phyloP scores from a whole-genome alignment of 495 filamentous ascomycete species.

The Pseudevernia furfuracea region DNA sequence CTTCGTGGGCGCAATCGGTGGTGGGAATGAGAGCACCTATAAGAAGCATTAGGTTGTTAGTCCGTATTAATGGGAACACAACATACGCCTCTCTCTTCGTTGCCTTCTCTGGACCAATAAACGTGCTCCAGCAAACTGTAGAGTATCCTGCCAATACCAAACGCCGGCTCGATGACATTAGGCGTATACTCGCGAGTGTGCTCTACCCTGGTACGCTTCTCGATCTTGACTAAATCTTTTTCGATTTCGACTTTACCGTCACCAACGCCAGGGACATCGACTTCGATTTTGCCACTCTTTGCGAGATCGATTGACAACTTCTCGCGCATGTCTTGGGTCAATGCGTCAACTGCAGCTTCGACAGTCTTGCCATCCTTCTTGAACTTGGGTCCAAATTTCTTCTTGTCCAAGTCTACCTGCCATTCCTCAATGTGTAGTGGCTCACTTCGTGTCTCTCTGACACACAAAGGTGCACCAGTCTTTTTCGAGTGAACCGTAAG shows the following conservation, averaged over 20 bases:
- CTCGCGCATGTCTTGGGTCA: conserved; percentile 63
- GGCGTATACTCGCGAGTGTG: conserved; percentile 70
- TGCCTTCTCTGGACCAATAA: conserved; percentile 64
- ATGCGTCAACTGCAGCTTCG: conserved; percentile 57
- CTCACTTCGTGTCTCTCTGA: conserved; percentile 58
- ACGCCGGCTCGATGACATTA: conserved; percentile 80
- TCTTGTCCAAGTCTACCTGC: conserved; percentile 70
- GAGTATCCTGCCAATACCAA: conserved; percentile 74
- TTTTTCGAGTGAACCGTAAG: conserved; percentile 70
- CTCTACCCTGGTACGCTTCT: conserved; percentile 60
- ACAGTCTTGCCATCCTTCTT: conserved; percentile 74
- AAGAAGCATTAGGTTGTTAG: conserved; percentile 11
- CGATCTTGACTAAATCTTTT: conserved; percentile 62
- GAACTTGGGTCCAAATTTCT: conserved; percentile 73
- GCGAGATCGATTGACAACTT: conserved; percentile 58
- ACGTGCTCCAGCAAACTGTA: conserved; percentile 72
- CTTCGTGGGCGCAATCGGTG: conserved; percentile 59
- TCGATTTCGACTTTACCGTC: conserved; percentile 62
- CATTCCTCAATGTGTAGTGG: conserved; percentile 65
- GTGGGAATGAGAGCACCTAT: conserved; percentile 61
- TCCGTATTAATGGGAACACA: conserved; percentile 9
- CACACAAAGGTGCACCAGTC: conserved; percentile 68
- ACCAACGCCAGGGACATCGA: conserved; percentile 57
- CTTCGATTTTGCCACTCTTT: conserved; percentile 55
- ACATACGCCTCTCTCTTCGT: conserved; percentile 58